Percentiles rank a stretch among this genome's conserved stretches.
These are phyloP conservation scores for Enteropsectra breve DNA, from an alignment of 371 early-diverging fungal species.

Conservation along the genomic window DNA sequence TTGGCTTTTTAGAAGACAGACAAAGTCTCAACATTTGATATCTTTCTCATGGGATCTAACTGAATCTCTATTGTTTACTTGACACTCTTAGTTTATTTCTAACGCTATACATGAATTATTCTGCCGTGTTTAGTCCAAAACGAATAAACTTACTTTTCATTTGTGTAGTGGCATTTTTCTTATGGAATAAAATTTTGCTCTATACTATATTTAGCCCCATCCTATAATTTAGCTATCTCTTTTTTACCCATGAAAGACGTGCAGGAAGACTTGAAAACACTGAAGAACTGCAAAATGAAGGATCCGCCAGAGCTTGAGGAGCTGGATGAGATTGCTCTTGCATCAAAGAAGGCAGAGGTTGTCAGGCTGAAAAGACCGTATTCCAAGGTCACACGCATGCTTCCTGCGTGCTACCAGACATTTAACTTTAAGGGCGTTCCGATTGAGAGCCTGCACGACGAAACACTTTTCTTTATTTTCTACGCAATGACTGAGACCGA, in stretches of 20 bases:
- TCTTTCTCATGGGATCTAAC: too few species aligned
- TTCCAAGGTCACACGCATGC: background rate
- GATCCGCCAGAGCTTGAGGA: background rate
- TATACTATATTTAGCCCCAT: background rate
- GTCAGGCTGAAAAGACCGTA: background rate
- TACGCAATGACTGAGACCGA: constrained; percentile 75
- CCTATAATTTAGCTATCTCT: background rate
- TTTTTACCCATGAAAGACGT: background rate
- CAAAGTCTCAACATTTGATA: too few species aligned
- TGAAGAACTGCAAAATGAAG: background rate
- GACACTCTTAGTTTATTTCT: background rate
- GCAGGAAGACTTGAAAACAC: background rate
- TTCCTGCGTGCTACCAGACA: constrained; percentile 7
- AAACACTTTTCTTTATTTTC: constrained; percentile 82
- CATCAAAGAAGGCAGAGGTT: background rate
- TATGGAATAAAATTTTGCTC: background rate
- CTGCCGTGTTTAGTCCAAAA: too few species aligned
- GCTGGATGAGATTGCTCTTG: background rate
- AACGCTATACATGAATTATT: too few species aligned
- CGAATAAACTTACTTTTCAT: too few species aligned
- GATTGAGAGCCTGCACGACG: constrained; percentile 63
- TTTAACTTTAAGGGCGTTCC: constrained; percentile 13
- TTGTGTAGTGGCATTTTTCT: background rate
- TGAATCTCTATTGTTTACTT: background rate
- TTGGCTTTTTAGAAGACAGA: too few species aligned